A percentile compares a stretch with the other conserved stretches of the same genome.
phyloP scores from a whole-genome alignment of 495 filamentous ascomycete species.

The Aspergillus affinis region DNA sequence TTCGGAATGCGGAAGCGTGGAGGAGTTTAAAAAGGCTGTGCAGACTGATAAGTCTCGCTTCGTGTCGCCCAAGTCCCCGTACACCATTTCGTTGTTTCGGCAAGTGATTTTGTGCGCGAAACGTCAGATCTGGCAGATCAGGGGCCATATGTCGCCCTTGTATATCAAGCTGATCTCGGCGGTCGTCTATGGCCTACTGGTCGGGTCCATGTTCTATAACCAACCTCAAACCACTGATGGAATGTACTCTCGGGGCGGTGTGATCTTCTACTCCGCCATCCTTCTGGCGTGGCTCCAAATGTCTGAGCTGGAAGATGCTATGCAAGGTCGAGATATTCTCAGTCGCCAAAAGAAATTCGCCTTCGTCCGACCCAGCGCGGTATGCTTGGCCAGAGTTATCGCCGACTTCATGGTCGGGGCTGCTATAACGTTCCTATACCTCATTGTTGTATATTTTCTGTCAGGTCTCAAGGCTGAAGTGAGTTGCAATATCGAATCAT shows the following conservation, averaged over 20 bases:
- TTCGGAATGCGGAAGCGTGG: conserved; percentile 47
- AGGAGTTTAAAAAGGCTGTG: conserved; percentile 44
- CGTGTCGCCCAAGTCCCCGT: conserved; percentile 44
- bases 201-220: conserved; percentile 40
- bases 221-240: conserved; percentile 46
- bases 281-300: conserved; percentile 80
- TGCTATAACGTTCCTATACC: conserved; percentile 63
- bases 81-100: conserved; percentile 61
- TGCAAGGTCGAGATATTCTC: conserved; percentile 68
- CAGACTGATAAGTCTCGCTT: conserved; percentile 40
- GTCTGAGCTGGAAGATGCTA: conserved; percentile 69
- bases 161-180: conserved; percentile 37
- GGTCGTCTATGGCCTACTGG: conserved; percentile 33
- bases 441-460: conserved; percentile 70
- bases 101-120: conserved; percentile 63
- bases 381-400: conserved; percentile 68
- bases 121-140: conserved; percentile 56
- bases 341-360: conserved; percentile 75
- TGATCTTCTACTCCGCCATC: conserved; percentile 70
- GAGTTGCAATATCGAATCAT: not conserved
- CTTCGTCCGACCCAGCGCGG: conserved; percentile 76
- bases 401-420: conserved; percentile 66
- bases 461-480: conserved; percentile 49
- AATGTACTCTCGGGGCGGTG: conserved; percentile 46
- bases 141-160: conserved; percentile 30